A percentile compares a stretch with the other conserved stretches of the same genome.
Conservation (phyloP, 768 basidiomycete species). For the Phylloporus scabripes region DNA sequence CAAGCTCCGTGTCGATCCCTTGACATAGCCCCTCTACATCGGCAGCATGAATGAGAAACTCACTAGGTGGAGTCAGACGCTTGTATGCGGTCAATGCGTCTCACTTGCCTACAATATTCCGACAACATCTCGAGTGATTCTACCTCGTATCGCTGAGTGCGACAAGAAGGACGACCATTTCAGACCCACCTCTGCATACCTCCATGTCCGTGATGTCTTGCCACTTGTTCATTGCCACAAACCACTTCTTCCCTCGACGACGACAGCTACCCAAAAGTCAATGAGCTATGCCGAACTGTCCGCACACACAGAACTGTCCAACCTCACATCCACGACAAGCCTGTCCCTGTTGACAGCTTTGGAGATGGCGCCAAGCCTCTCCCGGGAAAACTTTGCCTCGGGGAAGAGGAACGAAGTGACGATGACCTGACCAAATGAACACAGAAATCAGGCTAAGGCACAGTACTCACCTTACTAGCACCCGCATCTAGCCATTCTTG, state of each 20-base stretch:
- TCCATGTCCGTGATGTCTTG: slow-evolving; percentile 94
- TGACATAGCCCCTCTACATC: slow-evolving; percentile 97
- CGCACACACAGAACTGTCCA: slow-evolving; percentile 10
- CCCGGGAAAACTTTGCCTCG: slow-evolving; percentile 66
- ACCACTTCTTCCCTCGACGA: slow-evolving; percentile 68
- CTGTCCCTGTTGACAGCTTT: slow-evolving; percentile 70
- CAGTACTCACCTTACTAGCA: slow-evolving; percentile 70
- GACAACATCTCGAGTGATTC: slow-evolving; percentile 75
- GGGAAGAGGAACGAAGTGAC: slow-evolving; percentile 98
- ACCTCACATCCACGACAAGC: slow-evolving; percentile 95
- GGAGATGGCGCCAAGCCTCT: slow-evolving; percentile 60
- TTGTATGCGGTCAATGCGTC: not conserved
- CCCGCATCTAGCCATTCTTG: slow-evolving; percentile 80
- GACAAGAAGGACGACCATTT: not conserved
- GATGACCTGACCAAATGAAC: slow-evolving; percentile 61
- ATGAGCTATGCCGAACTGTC: not conserved
- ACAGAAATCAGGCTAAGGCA: not conserved
- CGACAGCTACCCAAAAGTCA: slow-evolving; percentile 60
- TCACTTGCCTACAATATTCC: slow-evolving; percentile 68
- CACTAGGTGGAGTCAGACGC: slow-evolving; percentile 44
- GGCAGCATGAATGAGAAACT: slow-evolving; percentile 95
- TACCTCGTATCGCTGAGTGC: slow-evolving; percentile 26
- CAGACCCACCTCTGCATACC: slow-evolving; percentile 63
- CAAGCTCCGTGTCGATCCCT: slow-evolving; percentile 90
- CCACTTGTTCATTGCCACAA: slow-evolving; percentile 99